Evolutionary conservation across 495 filamentous ascomycete species (phyloP), one percentile per base, ranked within the genome.

Genomic region (Barbatosphaeria neglecta): DNA sequence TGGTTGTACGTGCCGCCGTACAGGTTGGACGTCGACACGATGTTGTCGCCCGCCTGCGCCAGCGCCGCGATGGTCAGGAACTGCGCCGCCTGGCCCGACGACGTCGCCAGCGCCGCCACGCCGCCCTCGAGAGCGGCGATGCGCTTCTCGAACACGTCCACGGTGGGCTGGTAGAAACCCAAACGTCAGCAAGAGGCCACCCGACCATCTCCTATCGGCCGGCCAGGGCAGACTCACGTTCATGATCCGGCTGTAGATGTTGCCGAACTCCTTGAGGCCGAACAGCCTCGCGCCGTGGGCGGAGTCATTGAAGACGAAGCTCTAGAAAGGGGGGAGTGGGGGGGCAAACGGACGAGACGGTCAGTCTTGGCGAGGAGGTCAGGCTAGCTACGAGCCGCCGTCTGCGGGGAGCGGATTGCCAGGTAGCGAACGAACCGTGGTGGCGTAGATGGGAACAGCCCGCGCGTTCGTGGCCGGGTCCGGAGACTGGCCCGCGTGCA

Each of bases 1-100:
- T 97, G 93, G 64, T 97, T 98, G 70, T 97, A 98, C 6, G 92
- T 97, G 55, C 92, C 92, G 33, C 92, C 92, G 62, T 98, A 98
- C 35, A 98, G 68, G 61, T 94, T 96, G 44, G 80, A 83, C 4
- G 92, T 96, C 2, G 87, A 83, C 19, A 98, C 77, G 49, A 98
- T 96, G 69, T 97, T 98, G 72, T 98, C 92, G 15, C 92, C 92
- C 0, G 80, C 72, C 45, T 83, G 76, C 3, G 86, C 86, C 18
- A 98, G 78, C 2, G 88, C 81, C 0, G 87, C 75, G 54, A 98
- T 82, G 13, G 90, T 72, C 80, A 97, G 78, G 76, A 98, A 96
- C 57, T 97, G 93, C 8, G 92, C 92, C 1, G 87, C 77, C 65
- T 97, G 93, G 45, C 92, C 92, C 2, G 92, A 96, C 2, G 87